phyloP scores from a whole-genome alignment of 169 alveolate genomes.

The Babesia microti region DNA sequence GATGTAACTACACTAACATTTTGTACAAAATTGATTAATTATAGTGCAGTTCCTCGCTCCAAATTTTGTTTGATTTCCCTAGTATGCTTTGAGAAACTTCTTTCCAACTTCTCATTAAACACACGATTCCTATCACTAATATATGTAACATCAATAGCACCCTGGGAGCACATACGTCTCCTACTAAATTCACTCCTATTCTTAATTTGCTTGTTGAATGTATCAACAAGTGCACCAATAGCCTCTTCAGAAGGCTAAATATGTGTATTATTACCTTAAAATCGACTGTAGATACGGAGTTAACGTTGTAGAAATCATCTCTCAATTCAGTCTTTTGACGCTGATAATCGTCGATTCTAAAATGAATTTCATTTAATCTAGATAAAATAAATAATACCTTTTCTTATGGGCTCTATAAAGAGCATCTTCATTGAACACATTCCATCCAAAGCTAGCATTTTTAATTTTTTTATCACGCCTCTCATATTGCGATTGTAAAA shows the following conservation, averaged over 20 bases:
- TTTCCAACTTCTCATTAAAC: constrained; percentile 71
- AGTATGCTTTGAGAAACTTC: constrained; percentile 70
- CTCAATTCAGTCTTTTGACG: constrained; percentile 57
- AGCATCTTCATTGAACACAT: constrained; percentile 78
- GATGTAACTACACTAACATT: too few relatives aligned
- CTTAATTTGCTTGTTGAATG: constrained; percentile 42
- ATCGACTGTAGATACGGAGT: constrained; percentile 37
- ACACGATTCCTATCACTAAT: constrained; percentile 76
- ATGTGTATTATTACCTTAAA: constrained; percentile 36
- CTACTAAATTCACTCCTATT: constrained; percentile 64
- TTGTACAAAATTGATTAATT: too few relatives aligned
- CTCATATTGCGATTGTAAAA: constrained; percentile 23
- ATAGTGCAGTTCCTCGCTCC: constrained; percentile 81
- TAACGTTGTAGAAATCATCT: constrained; percentile 44
- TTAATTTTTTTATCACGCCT: constrained; percentile 21
- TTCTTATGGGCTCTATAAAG: constrained; percentile 79
- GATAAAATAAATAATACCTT: constrained; percentile 26
- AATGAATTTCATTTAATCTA: constrained; percentile 36
- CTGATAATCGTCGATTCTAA: constrained; percentile 35
- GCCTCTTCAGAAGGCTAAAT: constrained; percentile 49
- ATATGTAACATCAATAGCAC: constrained; percentile 72
- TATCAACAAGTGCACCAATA: constrained; percentile 48
- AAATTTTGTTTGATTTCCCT: constrained; percentile 72
- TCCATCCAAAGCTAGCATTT: constrained; percentile 71
- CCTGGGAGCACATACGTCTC: constrained; percentile 67